Evolutionary conservation across 345 rosid species (phyloP), one percentile per base, ranked within the genome.

Genomic region (Citropsis articulata): DNA sequence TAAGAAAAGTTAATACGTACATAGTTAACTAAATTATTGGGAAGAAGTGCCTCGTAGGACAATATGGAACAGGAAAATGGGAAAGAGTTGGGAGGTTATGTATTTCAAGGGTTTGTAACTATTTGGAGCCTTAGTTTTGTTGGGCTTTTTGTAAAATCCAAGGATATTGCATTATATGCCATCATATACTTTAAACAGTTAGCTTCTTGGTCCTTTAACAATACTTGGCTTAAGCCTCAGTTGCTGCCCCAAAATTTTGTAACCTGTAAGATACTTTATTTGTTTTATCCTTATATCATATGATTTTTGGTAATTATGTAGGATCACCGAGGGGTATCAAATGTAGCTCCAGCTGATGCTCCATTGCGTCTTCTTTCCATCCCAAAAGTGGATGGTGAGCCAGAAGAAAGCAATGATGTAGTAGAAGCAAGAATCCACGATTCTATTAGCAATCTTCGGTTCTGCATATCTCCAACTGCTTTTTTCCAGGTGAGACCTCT

Each of bases 291-390:
- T 42, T 67, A 36, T 13, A 24, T n/a, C 10, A 3, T 31, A 45
- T 73, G 70, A 19, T 75, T n/a, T 18, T 65, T 76, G 35, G 31
- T 78, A 74, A 80, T 71, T 76, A 48, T 73, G 9, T 78, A 96
- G 99, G 95, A 94, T 84, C 98, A 96, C 89, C 91, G 83, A 85
- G 98, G 99, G 77, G 91, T 96, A 85, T 96, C 99, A 57, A 96
- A 94, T 84, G 97, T 84, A 59, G 95, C 98, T 71, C 97, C 98
- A 42, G 76, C 91, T 40, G 93, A 96, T 92, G 91, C 93, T 77
- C 95, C 97, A 73, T 77, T 96, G 81, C 88, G 83, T 55, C 55
- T 74, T 40, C 61, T 94, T 22, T 81, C 86, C 75, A 83, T 89
- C 83, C 86, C 83, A 70, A 74, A 74, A 67, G 71, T 85, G 45